Percentiles rank a stretch among this genome's conserved stretches.
phyloP scores from a whole-genome alignment of 108 stramenopile species.

The Fistulifera pelliculosa region DNA sequence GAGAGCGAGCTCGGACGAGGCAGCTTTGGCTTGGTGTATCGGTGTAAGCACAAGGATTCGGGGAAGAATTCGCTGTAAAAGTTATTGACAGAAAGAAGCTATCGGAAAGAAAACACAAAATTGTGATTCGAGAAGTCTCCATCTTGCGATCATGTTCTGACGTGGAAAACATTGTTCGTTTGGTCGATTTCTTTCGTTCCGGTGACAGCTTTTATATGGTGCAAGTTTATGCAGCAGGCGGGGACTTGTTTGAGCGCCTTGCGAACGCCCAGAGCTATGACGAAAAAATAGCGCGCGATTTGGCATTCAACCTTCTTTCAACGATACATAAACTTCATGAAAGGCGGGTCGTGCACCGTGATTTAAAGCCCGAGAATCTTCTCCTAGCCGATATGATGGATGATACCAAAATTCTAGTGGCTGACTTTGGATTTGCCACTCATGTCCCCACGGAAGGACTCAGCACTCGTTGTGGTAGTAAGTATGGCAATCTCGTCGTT shows the following conservation, averaged over 20 bases:
- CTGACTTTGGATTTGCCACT: constrained; percentile 93
- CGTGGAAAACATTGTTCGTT: constrained; percentile 52
- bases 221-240: constrained; percentile 76
- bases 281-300: constrained; percentile 78
- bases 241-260: constrained; percentile 89
- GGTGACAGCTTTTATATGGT: constrained; percentile 58
- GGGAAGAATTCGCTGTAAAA: constrained; percentile 40
- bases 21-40: constrained; percentile 8
- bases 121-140: constrained; percentile 50
- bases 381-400: constrained; percentile 40
- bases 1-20: too few species aligned
- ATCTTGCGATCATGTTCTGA: constrained; percentile 28
- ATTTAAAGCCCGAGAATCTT: constrained; percentile 85
- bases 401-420: constrained; percentile 58
- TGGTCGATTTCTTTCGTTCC: constrained; percentile 75
- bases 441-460: constrained; percentile 43
- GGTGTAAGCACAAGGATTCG: constrained; percentile 2
- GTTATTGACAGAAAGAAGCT: constrained; percentile 25
- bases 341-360: constrained; percentile 79
- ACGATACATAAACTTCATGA: constrained; percentile 68
- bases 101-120: constrained; percentile 32
- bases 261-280: constrained; percentile 56
- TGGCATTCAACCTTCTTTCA: constrained; percentile 46
- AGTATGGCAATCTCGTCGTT: not conserved
- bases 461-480: constrained; percentile 74